Conservation (phyloP, 2,329 filamentous ascomycete genomes). For the Colletotrichum brevisporum region DNA sequence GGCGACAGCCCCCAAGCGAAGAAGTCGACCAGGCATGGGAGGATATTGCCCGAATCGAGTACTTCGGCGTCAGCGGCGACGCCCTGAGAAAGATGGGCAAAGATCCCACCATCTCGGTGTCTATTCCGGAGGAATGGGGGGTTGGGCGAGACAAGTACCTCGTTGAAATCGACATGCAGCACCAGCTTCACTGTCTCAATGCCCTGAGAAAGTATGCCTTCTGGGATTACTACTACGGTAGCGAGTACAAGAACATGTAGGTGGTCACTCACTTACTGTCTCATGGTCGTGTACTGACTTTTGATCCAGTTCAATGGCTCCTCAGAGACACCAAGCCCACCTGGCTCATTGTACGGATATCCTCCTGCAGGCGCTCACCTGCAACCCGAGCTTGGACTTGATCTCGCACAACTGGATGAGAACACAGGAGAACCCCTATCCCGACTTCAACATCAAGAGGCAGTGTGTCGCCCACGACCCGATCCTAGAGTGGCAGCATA, state of each 20-base stretch:
- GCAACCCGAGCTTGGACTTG: conserved; percentile 28
- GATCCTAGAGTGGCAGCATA: conserved; percentile 27
- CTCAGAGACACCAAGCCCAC: conserved; percentile 29
- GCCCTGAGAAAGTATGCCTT: conserved; percentile 30
- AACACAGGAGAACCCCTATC: conserved; percentile 33
- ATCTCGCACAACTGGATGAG: conserved; percentile 38
- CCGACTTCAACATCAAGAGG: conserved; percentile 38
- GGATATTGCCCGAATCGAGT: conserved; percentile 30
- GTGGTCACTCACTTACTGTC: neutral
- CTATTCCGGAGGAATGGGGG: conserved; percentile 36
- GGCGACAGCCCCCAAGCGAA: conserved; percentile 38
- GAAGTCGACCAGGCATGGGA: conserved; percentile 45
- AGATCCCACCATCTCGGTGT: conserved; percentile 30
- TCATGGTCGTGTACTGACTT: neutral
- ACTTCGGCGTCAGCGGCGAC: conserved; percentile 32
- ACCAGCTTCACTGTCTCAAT: conserved; percentile 36
- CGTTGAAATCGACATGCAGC: conserved; percentile 36
- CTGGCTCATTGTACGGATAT: conserved; percentile 29
- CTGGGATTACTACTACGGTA: conserved; percentile 27
- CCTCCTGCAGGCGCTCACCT: conserved; percentile 26
- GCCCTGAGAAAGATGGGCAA: conserved; percentile 36
- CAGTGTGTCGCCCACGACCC: conserved; percentile 32
- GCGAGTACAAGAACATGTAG: conserved; percentile 26
- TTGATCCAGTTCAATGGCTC: conserved; percentile 26
- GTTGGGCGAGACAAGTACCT: conserved; percentile 32